Evolutionary conservation across 257 asterid species (phyloP).

Genomic region (Nicotiana tabacum): DNA sequence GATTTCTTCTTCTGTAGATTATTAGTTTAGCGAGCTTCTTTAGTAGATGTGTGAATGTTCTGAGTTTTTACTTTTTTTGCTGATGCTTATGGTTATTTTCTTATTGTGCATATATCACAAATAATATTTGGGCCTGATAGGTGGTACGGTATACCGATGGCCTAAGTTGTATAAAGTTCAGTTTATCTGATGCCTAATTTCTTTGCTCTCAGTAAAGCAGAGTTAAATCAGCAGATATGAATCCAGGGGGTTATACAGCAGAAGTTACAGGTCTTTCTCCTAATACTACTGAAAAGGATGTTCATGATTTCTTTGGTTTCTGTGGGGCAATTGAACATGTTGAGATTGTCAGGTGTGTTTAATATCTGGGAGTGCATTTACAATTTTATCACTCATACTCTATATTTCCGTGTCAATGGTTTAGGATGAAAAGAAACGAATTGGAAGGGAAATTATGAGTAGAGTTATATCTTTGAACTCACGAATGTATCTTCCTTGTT

Average conservation of each 20-base stretch:
- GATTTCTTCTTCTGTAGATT: not conserved
- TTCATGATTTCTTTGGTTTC: constrained; percentile 72
- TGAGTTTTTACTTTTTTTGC: no score
- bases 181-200: not conserved
- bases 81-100: not conserved
- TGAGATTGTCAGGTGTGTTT: constrained; percentile 70
- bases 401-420: not conserved
- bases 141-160: not conserved
- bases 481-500: not conserved
- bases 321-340: constrained; percentile 91
- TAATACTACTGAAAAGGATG: constrained; percentile 69
- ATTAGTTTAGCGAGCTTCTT: not conserved
- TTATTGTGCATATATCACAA: not conserved
- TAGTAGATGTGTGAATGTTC: not conserved
- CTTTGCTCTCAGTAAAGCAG: not conserved
- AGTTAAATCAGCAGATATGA: constrained; percentile 39
- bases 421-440: not conserved
- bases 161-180: not conserved
- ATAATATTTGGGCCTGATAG: not conserved
- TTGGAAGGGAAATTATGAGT: not conserved
- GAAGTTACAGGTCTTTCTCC: constrained; percentile 84
- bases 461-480: not conserved
- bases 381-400: not conserved
- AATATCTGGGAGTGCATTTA: not conserved
- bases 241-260: constrained; percentile 63